These are phyloP conservation scores for Lecanicillium sp. DNA, from an alignment of 2,329 filamentous ascomycete genomes.

Conservation along the genomic window DNA sequence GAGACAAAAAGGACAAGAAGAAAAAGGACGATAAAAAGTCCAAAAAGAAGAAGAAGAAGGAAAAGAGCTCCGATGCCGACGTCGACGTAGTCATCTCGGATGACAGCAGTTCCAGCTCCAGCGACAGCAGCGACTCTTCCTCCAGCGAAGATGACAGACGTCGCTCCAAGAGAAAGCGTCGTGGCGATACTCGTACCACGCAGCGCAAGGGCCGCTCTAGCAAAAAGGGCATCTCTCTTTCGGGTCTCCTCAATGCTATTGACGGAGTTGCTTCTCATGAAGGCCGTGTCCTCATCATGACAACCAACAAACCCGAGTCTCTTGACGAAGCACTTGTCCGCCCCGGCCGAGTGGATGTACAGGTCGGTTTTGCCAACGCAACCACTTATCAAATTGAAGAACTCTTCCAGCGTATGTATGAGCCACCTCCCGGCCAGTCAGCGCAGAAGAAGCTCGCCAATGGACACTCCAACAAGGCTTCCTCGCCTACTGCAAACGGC, in stretches of 20 bases:
- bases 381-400: conserved; percentile 44
- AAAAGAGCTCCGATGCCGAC: neutral
- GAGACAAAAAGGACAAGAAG: conserved; percentile 25
- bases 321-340: conserved; percentile 68
- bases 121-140: conserved; percentile 14
- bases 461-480: conserved; percentile 4
- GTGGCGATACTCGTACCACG: conserved; percentile 9
- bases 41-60: conserved; percentile 21
- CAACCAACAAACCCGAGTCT: conserved; percentile 66
- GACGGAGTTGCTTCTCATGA: conserved; percentile 76
- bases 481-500: conserved; percentile 6
- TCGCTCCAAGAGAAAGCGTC: conserved; percentile 9
- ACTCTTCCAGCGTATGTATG: conserved; percentile 55
- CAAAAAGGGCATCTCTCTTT: conserved; percentile 55
- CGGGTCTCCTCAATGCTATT: conserved; percentile 74
- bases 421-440: conserved; percentile 22
- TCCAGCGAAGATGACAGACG: conserved; percentile 12
- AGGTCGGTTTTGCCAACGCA: conserved; percentile 55
- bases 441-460: conserved; percentile 2
- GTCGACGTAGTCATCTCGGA: neutral
- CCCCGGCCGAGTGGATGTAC: conserved; percentile 63
- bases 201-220: conserved; percentile 10
- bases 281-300: conserved; percentile 74
- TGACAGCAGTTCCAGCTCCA: conserved; percentile 7
- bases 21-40: conserved; percentile 32